A percentile compares a stretch with the other conserved stretches of the same genome.
Conservation (phyloP, 192 early-diverging fungal species). For the Piromyces finnis region DNA sequence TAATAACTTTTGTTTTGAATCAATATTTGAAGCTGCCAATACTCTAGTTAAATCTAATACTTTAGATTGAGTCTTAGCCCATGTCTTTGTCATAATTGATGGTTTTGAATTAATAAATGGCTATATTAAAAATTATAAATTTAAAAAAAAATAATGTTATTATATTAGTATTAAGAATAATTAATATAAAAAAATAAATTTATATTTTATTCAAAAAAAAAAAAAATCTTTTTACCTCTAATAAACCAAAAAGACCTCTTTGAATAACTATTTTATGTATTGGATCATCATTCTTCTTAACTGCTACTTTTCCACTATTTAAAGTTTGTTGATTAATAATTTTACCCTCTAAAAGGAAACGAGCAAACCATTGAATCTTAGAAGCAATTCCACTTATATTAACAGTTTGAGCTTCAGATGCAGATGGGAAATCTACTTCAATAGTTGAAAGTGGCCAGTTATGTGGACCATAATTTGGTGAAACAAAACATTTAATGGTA, state of each 20-base stretch:
- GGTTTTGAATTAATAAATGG: not conserved
- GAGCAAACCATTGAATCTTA: constrained; percentile 18
- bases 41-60: not conserved
- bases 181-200: no score
- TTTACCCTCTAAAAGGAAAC: constrained; percentile 23
- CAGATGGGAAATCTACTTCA: constrained; percentile 12
- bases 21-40: not conserved
- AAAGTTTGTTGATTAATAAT: not conserved
- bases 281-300: not conserved
- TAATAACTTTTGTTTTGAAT: not conserved
- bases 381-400: constrained; percentile 2
- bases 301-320: not conserved
- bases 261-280: not conserved
- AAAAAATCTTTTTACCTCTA: not conserved
- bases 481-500: constrained; percentile 12
- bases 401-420: not conserved
- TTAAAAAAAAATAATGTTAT: no score
- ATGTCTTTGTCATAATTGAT: not conserved
- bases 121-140: not conserved
- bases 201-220: no score
- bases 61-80: not conserved
- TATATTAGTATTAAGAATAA: no score
- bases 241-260: not conserved
- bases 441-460: constrained; percentile 25
- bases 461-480: constrained; percentile 26